Conservation (phyloP, 148 eudicot species). For the Chenopodium suecicum region DNA sequence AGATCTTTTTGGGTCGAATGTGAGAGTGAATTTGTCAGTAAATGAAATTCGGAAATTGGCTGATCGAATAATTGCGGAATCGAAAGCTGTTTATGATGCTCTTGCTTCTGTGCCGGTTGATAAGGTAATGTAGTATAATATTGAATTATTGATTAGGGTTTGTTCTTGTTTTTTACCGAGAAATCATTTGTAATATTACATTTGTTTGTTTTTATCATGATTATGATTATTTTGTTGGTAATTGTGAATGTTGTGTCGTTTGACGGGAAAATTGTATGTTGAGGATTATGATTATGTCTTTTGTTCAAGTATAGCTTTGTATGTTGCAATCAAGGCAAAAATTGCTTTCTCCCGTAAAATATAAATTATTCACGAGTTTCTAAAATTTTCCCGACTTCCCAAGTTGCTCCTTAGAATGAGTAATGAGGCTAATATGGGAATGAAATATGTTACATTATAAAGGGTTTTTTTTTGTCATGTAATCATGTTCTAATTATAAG, state of each 20-base stretch:
- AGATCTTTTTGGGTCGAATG: constrained; percentile 72
- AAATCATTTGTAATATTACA: not conserved
- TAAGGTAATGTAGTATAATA: constrained; percentile 45
- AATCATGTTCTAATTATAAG: no score
- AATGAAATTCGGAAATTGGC: constrained; percentile 64
- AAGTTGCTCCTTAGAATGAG: no score
- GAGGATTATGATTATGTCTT: not conserved
- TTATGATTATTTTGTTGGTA: not conserved
- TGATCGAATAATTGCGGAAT: constrained; percentile 65
- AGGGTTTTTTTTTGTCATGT: no score
- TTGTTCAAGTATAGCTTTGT: not conserved
- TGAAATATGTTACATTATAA: no score
- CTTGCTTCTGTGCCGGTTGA: constrained; percentile 78
- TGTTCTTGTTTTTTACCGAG: not conserved
- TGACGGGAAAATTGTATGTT: not conserved
- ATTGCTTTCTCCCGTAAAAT: not conserved
- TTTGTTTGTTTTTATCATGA: not conserved
- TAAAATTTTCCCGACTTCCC: no score
- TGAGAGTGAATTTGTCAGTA: constrained; percentile 59
- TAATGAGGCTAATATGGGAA: no score
- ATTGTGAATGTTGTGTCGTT: not conserved
- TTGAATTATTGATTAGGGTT: not conserved
- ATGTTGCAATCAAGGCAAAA: not conserved
- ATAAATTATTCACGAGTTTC: no score
- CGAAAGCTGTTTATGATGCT: constrained; percentile 66